Percentiles rank a stretch among this genome's conserved stretches.
Evolutionary conservation across 2,329 filamentous ascomycete species (phyloP).

Genomic region (Meredithiella fracta): DNA sequence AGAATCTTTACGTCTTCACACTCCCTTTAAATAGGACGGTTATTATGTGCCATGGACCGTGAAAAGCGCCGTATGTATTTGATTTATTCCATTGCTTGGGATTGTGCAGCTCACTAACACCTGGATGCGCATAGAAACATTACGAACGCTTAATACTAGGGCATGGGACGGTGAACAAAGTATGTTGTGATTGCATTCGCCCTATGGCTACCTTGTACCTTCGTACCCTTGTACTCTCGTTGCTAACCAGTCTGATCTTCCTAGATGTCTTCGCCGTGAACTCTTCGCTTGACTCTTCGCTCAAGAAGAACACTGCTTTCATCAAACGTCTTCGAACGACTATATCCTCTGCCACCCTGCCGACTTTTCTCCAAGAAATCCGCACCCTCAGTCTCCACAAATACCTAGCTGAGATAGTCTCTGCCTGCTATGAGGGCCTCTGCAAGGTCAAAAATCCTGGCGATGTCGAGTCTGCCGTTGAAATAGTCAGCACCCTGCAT

Average conservation of each 20-base stretch:
- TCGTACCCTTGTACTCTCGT: too few species aligned
- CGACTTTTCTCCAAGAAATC: constrained; percentile 79
- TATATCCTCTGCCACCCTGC: constrained; percentile 60
- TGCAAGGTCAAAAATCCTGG: constrained; percentile 79
- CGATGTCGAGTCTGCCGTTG: constrained; percentile 83
- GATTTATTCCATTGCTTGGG: neutral
- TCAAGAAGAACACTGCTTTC: constrained; percentile 97
- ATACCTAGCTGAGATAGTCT: constrained; percentile 92
- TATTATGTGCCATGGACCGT: constrained; percentile 15
- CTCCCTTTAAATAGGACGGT: constrained; percentile 6
- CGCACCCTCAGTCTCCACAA: constrained; percentile 82
- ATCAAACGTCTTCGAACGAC: constrained; percentile 91
- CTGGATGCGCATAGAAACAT: constrained; percentile 17
- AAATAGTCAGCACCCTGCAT: constrained; percentile 87
- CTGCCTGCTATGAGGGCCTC: constrained; percentile 85
- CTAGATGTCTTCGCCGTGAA: constrained; percentile 63
- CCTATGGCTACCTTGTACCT: neutral
- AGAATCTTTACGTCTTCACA: neutral
- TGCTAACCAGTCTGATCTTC: neutral
- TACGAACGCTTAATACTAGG: constrained; percentile 72
- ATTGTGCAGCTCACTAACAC: constrained; percentile 46
- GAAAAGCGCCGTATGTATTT: constrained; percentile 13
- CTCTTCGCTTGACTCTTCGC: constrained; percentile 73
- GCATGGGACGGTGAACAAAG: constrained; percentile 83
- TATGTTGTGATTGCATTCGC: constrained; percentile 23